phyloP scores from a whole-genome alignment of 1,284 basidiomycete species.

The Porogramme epimiltina region DNA sequence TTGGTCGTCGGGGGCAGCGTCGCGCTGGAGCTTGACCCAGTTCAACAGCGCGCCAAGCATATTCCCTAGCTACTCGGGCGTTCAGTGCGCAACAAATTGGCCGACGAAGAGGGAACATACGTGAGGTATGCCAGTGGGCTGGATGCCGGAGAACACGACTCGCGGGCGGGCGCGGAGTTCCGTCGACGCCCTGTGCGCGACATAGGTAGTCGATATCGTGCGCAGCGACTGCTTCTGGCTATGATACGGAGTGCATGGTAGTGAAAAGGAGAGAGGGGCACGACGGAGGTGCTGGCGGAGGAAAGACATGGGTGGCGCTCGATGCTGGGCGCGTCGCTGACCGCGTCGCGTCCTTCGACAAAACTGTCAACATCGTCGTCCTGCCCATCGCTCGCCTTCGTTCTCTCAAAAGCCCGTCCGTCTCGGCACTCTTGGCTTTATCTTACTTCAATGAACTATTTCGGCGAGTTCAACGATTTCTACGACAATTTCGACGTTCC shows the following conservation, averaged over 20 bases:
- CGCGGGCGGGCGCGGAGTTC: slow-evolving; percentile 12
- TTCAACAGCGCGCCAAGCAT: slow-evolving; percentile 89
- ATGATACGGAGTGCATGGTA: slow-evolving; percentile 3
- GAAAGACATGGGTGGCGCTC: slow-evolving; percentile 13
- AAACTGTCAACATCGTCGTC: slow-evolving; percentile 4
- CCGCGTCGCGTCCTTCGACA: slow-evolving; percentile 4
- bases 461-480: slow-evolving; percentile 18
- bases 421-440: neutral
- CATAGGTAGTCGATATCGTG: neutral
- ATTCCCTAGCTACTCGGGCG: slow-evolving; percentile 78
- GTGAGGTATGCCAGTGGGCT: slow-evolving; percentile 86
- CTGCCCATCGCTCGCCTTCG: neutral
- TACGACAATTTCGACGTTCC: slow-evolving; percentile 39
- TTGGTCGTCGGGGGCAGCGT: slow-evolving; percentile 57
- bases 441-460: slow-evolving; percentile 4
- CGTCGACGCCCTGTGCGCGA: neutral
- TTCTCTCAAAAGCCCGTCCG: neutral
- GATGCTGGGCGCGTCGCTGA: slow-evolving; percentile 8
- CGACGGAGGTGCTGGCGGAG: slow-evolving; percentile 16
- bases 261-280: neutral
- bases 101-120: slow-evolving; percentile 42
- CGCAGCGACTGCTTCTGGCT: slow-evolving; percentile 1
- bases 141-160: slow-evolving; percentile 81
- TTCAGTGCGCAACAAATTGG: slow-evolving; percentile 7
- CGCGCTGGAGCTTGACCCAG: slow-evolving; percentile 82